Conservation (phyloP, 768 basidiomycete genomes). For the Collybiopsis confluens region DNA sequence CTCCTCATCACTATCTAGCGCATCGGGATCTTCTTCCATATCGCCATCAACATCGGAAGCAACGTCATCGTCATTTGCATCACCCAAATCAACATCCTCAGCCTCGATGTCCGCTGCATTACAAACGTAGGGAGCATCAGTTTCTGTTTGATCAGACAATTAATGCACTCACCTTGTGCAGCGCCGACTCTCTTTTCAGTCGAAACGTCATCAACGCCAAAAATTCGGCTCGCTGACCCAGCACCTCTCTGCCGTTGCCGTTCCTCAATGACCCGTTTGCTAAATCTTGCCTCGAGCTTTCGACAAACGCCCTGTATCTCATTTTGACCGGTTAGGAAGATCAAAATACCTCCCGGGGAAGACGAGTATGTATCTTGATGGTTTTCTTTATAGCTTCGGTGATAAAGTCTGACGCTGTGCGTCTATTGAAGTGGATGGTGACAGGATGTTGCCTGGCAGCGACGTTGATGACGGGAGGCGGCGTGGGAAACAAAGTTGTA, state of each 20-base stretch:
- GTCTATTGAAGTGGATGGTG: slow-evolving; percentile 87
- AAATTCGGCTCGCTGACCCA: slow-evolving; percentile 7
- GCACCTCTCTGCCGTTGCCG: slow-evolving; percentile 28
- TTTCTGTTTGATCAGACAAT: no score
- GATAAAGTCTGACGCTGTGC: slow-evolving; percentile 84
- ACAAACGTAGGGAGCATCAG: slow-evolving; percentile 3
- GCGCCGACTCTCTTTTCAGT: slow-evolving; percentile 28
- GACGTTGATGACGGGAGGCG: slow-evolving; percentile 91
- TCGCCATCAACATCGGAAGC: slow-evolving; percentile 68
- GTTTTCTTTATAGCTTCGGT: slow-evolving; percentile 88
- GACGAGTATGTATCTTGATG: slow-evolving; percentile 83
- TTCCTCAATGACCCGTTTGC: slow-evolving; percentile 56
- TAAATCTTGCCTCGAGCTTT: slow-evolving; percentile 75
- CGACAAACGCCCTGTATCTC: slow-evolving; percentile 87
- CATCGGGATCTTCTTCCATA: slow-evolving; percentile 66
- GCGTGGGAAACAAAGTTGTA: slow-evolving; percentile 66
- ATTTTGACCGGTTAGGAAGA: slow-evolving; percentile 94
- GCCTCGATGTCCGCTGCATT: slow-evolving; percentile 66
- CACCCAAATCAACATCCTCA: slow-evolving; percentile 76
- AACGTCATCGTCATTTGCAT: slow-evolving; percentile 35
- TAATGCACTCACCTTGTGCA: slow-evolving; percentile 44
- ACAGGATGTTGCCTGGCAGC: slow-evolving; percentile 92
- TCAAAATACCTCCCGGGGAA: slow-evolving; percentile 91
- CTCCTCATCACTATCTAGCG: slow-evolving; percentile 71
- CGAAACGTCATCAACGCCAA: slow-evolving; percentile 5